Conservation (phyloP, 345 rosid genomes). For the Camelina laxa region DNA sequence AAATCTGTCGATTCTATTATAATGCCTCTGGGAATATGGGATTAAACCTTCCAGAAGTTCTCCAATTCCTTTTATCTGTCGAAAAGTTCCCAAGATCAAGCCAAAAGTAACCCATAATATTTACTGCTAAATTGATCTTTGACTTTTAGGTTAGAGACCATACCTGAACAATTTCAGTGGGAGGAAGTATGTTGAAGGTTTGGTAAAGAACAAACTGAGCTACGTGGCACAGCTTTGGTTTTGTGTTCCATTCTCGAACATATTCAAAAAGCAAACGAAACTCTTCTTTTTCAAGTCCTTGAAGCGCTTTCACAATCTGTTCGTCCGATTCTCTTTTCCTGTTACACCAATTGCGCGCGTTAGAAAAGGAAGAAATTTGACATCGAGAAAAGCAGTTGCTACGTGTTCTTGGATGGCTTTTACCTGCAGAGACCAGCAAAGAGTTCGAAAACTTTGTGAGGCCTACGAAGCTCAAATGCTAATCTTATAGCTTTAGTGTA, state of each 20-base stretch:
- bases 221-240: conserved; percentile 87
- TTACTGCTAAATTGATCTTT: background rate
- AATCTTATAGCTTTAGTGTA: conserved; percentile 77
- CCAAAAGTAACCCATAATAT: conserved; percentile 20
- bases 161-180: conserved; percentile 82
- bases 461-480: conserved; percentile 85
- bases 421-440: conserved; percentile 80
- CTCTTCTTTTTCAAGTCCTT: conserved; percentile 71
- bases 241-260: conserved; percentile 90
- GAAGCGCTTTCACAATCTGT: conserved; percentile 68
- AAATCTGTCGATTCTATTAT: conserved; percentile 83
- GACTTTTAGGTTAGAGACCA: conserved; percentile 16
- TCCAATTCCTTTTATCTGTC: conserved; percentile 77
- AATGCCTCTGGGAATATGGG: conserved; percentile 92
- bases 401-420: conserved; percentile 28
- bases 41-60: conserved; percentile 88
- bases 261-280: conserved; percentile 72
- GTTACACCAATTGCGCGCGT: conserved; percentile 24
- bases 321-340: conserved; percentile 63
- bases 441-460: conserved; percentile 78
- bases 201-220: conserved; percentile 81
- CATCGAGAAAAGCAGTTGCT: conserved; percentile 4
- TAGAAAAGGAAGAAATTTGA: conserved; percentile 23
- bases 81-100: conserved; percentile 12
- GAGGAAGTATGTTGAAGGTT: conserved; percentile 75